Evolutionary conservation across 805 yeast genomes (phyloP).

Genomic region (Candida qinlingensis): DNA sequence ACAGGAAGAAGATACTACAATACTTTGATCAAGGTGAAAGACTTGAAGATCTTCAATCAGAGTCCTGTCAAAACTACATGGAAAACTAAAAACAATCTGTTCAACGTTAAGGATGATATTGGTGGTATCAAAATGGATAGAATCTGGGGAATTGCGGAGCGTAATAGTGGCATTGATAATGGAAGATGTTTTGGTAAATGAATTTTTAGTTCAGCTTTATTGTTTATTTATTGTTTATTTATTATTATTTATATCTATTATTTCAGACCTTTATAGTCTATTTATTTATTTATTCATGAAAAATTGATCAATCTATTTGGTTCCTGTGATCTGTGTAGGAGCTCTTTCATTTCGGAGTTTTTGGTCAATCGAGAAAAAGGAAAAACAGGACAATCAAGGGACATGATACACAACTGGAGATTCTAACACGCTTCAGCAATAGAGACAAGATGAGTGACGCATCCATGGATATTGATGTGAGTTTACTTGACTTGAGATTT

Average conservation of each 20-base stretch:
- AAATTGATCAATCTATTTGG: no score
- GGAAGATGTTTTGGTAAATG: conserved; percentile 44
- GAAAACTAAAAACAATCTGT: conserved; percentile 33
- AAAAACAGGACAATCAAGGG: neutral
- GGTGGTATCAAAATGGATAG: conserved; percentile 85
- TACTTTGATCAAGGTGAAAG: conserved; percentile 48
- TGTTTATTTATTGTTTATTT: no score
- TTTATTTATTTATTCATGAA: no score
- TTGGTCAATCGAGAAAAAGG: neutral
- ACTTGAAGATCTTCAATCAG: conserved; percentile 36
- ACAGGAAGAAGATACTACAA: conserved; percentile 65
- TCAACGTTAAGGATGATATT: conserved; percentile 63
- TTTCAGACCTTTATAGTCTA: no score
- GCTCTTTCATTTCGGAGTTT: no score
- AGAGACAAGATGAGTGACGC: conserved; percentile 1
- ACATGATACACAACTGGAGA: no score
- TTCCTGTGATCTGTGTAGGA: no score
- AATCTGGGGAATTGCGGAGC: conserved; percentile 77
- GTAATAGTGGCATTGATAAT: conserved; percentile 57
- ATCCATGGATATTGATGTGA: conserved; percentile 20
- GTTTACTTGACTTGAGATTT: neutral
- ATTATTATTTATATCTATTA: no score
- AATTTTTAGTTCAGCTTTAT: neutral
- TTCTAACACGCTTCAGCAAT: no score
- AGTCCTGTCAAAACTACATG: conserved; percentile 47